A percentile compares a stretch with the other conserved stretches of the same genome.
phyloP scores from a whole-genome alignment of 805 yeast species.

The Wickerhamomyces hampshirensis region DNA sequence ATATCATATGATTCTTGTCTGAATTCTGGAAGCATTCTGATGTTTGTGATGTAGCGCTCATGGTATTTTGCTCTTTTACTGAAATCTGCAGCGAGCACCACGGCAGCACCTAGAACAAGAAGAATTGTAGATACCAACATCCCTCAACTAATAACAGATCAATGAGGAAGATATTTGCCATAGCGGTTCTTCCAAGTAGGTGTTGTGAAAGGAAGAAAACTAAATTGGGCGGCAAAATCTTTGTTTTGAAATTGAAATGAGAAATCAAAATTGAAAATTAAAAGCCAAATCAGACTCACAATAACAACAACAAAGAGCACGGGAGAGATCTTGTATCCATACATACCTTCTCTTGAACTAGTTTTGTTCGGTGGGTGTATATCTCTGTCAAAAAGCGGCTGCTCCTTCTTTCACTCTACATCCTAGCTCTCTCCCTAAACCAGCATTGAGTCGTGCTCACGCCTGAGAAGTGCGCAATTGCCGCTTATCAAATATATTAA shows the following conservation, averaged over 20 bases:
- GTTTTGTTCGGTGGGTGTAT: no score
- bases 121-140: not conserved
- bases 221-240: not conserved
- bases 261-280: not conserved
- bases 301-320: no score
- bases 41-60: conserved; percentile 8
- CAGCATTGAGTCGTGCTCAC: no score
- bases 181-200: not conserved
- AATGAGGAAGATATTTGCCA: not conserved
- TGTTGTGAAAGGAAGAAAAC: not conserved
- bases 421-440: no score
- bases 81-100: not conserved
- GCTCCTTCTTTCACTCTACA: no score
- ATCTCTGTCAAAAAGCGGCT: no score
- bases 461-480: no score
- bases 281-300: not conserved
- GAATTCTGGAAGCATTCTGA: conserved; percentile 6
- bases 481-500: no score
- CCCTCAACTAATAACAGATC: not conserved
- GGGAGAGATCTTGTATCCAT: no score
- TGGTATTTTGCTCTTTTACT: not conserved
- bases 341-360: no score
- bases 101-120: not conserved
- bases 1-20: conserved; percentile 2
- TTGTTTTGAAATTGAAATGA: no score